Base-by-base conservation (phyloP, 371 early-diverging fungal species). In the Saksenaea oblongispora region DNA sequence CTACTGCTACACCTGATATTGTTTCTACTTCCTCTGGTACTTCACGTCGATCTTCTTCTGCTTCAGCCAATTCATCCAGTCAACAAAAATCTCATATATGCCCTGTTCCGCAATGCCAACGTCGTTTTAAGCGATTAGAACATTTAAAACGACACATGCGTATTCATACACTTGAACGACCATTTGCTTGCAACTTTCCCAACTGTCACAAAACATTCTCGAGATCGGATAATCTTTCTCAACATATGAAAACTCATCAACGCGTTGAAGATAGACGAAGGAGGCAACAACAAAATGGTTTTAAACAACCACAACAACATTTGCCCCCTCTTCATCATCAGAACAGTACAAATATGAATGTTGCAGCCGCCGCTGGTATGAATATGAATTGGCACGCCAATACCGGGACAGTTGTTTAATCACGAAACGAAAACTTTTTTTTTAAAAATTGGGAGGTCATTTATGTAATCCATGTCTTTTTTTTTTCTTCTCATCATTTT, bases 61-160 rank as follows among this genome's bases (percentile, higher is more conserved):
- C 34, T 9, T 47, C 51, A 11, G 24, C 51, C n/a, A 22, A 22
- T 22, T 47, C 51, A 22, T 34, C 27, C 31, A 42, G 53, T 22
- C 66, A 75, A 27, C 67, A 67, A 10, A 79, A 79, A 51, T 58
- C 79, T 0, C 84, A 86, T 56, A 70, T 80, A 0, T 88, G 89
- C 42, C 73, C 74, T 11, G 69, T 83, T 3, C 63, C 78, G 26
- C 79, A 80, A 41, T 89, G 89, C 58, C 83, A 83, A 31, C 76
- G 83, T 35, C 67, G 79, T 13, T 89, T 89, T 67, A 95, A 95
- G 72, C 84, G 96, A 24, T 78, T 88, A 54, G 96, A 96, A 68
- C 95, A 96, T 72, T 71, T 96, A 47, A 92, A 93, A 58, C 82
- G 98, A n/a, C 96, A 96, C 69, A 83, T 89, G 80, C 90, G 93